Conservation (phyloP, 495 filamentous ascomycete genomes). For the Astrothelium subdiscretum region DNA sequence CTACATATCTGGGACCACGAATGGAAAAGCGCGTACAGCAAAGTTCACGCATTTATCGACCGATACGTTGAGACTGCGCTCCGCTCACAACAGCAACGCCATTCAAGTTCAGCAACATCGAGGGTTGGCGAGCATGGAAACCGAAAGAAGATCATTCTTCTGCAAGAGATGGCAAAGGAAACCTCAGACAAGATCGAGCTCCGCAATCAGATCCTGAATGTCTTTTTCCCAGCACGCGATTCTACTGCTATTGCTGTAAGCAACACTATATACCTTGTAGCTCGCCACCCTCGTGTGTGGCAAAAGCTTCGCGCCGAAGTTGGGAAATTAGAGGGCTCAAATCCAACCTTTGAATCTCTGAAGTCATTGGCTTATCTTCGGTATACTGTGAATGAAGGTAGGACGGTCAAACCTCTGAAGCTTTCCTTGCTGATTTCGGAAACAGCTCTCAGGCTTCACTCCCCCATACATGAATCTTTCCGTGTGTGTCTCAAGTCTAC, state of each 20-base stretch:
- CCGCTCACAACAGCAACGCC: neutral
- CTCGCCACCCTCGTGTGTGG: conserved; percentile 38
- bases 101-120: neutral
- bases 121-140: conserved; percentile 5
- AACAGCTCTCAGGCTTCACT: conserved; percentile 15
- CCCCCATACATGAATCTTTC: conserved; percentile 15
- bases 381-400: conserved; percentile 37
- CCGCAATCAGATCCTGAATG: conserved; percentile 50
- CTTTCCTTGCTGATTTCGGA: neutral
- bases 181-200: conserved; percentile 48
- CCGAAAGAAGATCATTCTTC: conserved; percentile 43
- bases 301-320: conserved; percentile 40
- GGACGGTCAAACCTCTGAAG: neutral
- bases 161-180: conserved; percentile 50
- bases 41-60: conserved; percentile 39
- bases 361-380: conserved; percentile 35
- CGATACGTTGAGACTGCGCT: conserved; percentile 27
- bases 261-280: conserved; percentile 26
- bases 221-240: conserved; percentile 7
- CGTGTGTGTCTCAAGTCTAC: conserved; percentile 16
- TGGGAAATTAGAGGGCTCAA: conserved; percentile 22
- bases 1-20: neutral
- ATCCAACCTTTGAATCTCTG: conserved; percentile 27
- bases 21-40: neutral
- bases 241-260: conserved; percentile 44